These are phyloP conservation scores for Hymenoscyphus scutula DNA, from an alignment of 2,329 filamentous ascomycete species.

Conservation along the genomic window DNA sequence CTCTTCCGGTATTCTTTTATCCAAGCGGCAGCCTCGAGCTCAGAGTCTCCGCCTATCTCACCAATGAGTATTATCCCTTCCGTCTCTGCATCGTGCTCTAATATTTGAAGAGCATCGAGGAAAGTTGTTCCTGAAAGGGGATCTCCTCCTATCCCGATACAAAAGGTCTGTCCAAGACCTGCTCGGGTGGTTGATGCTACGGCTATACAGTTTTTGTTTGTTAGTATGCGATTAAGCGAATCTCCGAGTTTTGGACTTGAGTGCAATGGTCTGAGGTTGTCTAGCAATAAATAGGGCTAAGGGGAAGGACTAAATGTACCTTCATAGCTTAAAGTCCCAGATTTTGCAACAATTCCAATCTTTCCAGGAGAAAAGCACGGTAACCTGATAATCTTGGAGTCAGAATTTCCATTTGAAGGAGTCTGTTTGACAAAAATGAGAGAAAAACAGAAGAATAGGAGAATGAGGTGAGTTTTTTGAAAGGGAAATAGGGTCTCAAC, in stretches of 20 bases:
- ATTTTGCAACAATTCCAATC: constrained; percentile 70
- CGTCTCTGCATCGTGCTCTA: constrained; percentile 64
- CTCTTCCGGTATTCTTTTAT: constrained; percentile 63
- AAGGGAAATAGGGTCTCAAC: too few species aligned
- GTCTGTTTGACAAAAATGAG: too few species aligned
- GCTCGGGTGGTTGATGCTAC: constrained; percentile 68
- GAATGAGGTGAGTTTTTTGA: too few species aligned
- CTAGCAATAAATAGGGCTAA: background rate
- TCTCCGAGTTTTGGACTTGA: background rate
- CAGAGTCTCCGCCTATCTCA: constrained; percentile 64
- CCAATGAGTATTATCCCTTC: constrained; percentile 67
- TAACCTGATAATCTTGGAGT: constrained; percentile 37
- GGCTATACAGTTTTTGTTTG: constrained; percentile 39
- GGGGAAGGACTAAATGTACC: constrained; percentile 28
- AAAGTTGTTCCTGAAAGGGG: constrained; percentile 72
- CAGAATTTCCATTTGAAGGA: too few species aligned
- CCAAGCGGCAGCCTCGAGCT: constrained; percentile 70
- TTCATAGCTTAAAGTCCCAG: constrained; percentile 72
- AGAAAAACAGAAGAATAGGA: too few species aligned
- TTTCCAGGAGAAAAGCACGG: constrained; percentile 67
- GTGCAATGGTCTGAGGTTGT: too few species aligned
- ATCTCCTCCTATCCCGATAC: constrained; percentile 73
- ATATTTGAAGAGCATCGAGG: constrained; percentile 64
- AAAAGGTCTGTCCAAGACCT: constrained; percentile 69
- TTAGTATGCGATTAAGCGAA: background rate